These are phyloP conservation scores for Diphasiastrum complanatum DNA, from an alignment of 83 land plant species.

Conservation along the genomic window DNA sequence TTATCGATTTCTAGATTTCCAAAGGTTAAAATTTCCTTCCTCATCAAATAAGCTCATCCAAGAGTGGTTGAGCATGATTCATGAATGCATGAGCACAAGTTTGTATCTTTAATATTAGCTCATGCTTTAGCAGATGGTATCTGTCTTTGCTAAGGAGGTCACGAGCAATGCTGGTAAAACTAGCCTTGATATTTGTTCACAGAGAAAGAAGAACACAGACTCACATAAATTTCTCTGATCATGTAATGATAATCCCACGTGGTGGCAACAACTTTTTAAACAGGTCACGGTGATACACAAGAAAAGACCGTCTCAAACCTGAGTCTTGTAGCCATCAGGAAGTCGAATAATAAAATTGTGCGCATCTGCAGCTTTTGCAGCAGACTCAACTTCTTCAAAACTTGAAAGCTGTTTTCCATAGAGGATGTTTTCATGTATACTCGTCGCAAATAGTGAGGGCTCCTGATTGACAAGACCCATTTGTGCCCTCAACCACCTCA, in stretches of 20 bases:
- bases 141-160: no score
- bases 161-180: not conserved
- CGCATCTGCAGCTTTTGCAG: constrained; percentile 28
- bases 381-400: constrained; percentile 16
- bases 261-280: not conserved
- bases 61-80: no score
- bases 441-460: constrained; percentile 33
- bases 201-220: not conserved
- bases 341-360: constrained; percentile 23
- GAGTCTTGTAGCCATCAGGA: constrained; percentile 33
- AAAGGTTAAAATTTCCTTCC: no score
- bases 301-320: constrained; percentile 9
- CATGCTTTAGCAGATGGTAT: no score
- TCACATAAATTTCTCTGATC: not conserved
- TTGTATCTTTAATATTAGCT: no score
- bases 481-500: constrained; percentile 26
- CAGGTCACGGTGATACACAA: no score
- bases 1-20: no score
- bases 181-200: not conserved
- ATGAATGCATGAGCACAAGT: no score
- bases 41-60: no score
- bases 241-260: not conserved
- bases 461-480: constrained; percentile 34
- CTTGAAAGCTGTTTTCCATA: constrained; percentile 24
- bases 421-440: constrained; percentile 24